Conservation (phyloP, 352 stramenopile genomes). For the Lagenidium giganteum region DNA sequence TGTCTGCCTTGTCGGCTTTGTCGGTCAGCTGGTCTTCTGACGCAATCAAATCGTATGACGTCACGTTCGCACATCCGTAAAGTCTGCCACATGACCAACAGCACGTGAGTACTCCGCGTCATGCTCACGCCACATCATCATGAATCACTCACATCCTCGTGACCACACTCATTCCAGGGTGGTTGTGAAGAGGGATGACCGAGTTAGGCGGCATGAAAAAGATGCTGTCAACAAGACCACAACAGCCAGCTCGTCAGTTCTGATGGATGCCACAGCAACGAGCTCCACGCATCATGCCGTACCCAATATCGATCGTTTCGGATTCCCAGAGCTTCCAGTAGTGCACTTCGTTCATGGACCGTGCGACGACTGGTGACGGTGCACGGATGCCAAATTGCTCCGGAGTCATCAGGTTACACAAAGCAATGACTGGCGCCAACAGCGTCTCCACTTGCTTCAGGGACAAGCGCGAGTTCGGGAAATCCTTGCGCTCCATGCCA, state of each 20-base stretch:
- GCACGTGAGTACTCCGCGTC: slow-evolving; percentile 3
- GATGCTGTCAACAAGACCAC: slow-evolving; percentile 24
- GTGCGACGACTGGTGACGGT: slow-evolving; percentile 42
- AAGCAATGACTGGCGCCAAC: slow-evolving; percentile 37
- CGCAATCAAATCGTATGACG: slow-evolving; percentile 52
- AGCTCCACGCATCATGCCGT: no score
- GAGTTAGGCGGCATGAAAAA: slow-evolving; percentile 72
- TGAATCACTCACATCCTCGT: slow-evolving; percentile 44
- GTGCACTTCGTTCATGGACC: slow-evolving; percentile 61
- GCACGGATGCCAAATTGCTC: slow-evolving; percentile 64
- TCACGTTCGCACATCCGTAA: slow-evolving; percentile 49
- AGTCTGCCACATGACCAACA: slow-evolving; percentile 21
- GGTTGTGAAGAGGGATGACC: slow-evolving; percentile 62
- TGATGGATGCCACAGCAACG: no score
- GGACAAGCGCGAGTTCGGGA: slow-evolving; percentile 51
- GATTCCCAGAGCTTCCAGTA: slow-evolving; percentile 77
- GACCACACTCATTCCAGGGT: slow-evolving; percentile 69
- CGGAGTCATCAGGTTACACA: slow-evolving; percentile 33
- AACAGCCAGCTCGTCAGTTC: not conserved
- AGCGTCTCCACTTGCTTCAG: slow-evolving; percentile 54
- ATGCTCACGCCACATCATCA: not conserved
- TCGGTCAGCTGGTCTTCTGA: no score
- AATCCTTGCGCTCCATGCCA: slow-evolving; percentile 28
- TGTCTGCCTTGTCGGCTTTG: slow-evolving; percentile 14
- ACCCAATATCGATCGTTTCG: slow-evolving; percentile 67